Base-by-base conservation (phyloP, 2,329 filamentous ascomycete species). In the Colletotrichum nymphaeae region DNA sequence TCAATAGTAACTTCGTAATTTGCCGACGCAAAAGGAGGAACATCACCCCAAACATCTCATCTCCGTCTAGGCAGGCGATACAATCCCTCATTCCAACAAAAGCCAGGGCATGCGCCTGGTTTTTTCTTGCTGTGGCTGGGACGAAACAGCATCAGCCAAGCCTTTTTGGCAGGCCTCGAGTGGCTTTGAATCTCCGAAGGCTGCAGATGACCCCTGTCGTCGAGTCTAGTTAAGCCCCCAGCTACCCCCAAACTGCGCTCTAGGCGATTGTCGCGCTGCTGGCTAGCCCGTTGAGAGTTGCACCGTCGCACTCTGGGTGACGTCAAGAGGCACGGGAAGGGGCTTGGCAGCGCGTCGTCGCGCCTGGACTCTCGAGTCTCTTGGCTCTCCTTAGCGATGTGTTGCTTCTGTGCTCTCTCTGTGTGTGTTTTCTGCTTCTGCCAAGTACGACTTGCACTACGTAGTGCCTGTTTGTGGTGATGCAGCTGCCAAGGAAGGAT, bases 91-190 rank as follows among this genome's bases (percentile, higher is more conserved):
- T 35, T 53, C 60, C 60, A 52, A 32, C 26, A 49, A 49, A 24
- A 35, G 28, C 19, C 12, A 53, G 26, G 8, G n/a, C 28, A 49
- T 49, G 42, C 11, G 19, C 42, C 14, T 28, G 16, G 19, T 12
- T 26, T 8, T 16, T 42, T 42, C 37, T 58, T 28, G 28, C 56
- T 64, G 69, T 72, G 69, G 69, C 58, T 69, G 69, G 22, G 42
- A 46, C 52, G 22, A 24, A 16, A 69, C 4, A 58, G 65, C 69
- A 72, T 72, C 69, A 72, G 69, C 69, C 69, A 72, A 72, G 69
- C 57, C 30, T 46, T 64, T 69, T 69, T 64, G 11, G 69, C 59
- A 52, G 69, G 59, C 58, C 66, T n/a, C 5, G n/a, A 72, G 42
- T 69, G 65, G 65, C 69, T 72, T 59, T 4, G 9, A 22, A 14